Base-by-base conservation (phyloP, 306 rosid genomes). In the Chamaecrista fasciculata region DNA sequence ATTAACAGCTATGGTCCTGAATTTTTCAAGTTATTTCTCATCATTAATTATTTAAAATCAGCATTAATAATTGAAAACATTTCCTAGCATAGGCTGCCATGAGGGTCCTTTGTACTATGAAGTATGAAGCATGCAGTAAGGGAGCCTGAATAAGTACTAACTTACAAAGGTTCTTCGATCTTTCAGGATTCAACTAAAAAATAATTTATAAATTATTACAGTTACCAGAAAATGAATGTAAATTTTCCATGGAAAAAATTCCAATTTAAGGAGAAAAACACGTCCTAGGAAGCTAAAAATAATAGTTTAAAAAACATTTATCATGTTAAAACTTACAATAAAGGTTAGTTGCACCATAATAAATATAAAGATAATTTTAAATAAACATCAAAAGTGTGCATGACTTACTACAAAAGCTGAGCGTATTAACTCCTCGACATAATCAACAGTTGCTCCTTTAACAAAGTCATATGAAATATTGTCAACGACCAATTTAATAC, bases 401-500 rank as follows among this genome's bases (percentile, higher is more conserved):
- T 37, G 67, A 83, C 97, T 88, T 74, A 90, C 97, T 44, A 85
- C 61, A 21, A 94, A 94, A 77, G 97, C 97, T 15, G 97, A 86
- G 51, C 97, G 95, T 36, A 94, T 94, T 28, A 94, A 92, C 89
- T 94, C 97, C 82, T 94, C 99, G 26, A 86, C 95, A 72, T 86
- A 94, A 81, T 94, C 99, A 80, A 94, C 85, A 14, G 96, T 94
- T 15, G 97, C 96, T 1, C 99, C 99, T 85, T 94, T 91, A 28
- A 94, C 90, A 71, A 94, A 94, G 78, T 94, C 97, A 1, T 90
- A 86, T 2, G 99, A 94, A 72, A 91, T 75, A 62, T 76, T 69
- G 72, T 94, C 97, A 29, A 94, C 88, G 34, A 60, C 66, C 24
- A 94, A 66, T 70, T 90, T 91, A 71, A 85, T 79, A 50, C 99